Conservation (phyloP, 345 rosid genomes). For the Angophora floribunda region DNA sequence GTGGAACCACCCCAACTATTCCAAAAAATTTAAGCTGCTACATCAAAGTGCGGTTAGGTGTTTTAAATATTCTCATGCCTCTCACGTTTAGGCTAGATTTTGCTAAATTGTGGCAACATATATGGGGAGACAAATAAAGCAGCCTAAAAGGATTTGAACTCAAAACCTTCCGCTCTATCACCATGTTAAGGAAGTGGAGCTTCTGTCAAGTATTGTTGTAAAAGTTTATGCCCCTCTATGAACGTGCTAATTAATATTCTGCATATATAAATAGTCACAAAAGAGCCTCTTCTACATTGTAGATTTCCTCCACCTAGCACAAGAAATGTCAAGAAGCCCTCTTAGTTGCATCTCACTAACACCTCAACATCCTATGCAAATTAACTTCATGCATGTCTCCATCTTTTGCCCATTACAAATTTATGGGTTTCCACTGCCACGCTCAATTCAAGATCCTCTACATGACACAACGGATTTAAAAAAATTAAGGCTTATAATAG, state of each 20-base stretch:
- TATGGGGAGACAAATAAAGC: not conserved
- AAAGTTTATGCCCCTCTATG: not conserved
- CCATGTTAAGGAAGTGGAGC: not conserved
- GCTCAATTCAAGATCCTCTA: not conserved
- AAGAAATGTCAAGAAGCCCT: not conserved
- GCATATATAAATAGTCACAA: not conserved
- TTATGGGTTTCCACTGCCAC: not conserved
- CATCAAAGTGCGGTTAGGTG: not conserved
- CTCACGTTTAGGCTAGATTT: not conserved
- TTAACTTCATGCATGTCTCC: not conserved
- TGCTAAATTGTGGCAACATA: not conserved
- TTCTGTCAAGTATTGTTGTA: not conserved
- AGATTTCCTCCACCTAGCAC: not conserved
- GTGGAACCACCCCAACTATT: not conserved
- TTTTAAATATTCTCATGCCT: not conserved
- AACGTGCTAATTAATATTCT: not conserved
- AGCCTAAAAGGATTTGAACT: not conserved
- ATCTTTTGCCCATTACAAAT: too few relatives aligned
- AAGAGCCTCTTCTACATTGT: not conserved
- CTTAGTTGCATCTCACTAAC: not conserved
- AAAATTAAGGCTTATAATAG: not conserved
- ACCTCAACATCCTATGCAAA: not conserved
- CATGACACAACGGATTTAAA: not conserved
- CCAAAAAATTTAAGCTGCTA: not conserved
- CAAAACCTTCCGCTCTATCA: not conserved